A percentile compares a stretch with the other conserved stretches of the same genome.
phyloP scores from a whole-genome alignment of 2,329 filamentous ascomycete species.

The Venturia carpophila region DNA sequence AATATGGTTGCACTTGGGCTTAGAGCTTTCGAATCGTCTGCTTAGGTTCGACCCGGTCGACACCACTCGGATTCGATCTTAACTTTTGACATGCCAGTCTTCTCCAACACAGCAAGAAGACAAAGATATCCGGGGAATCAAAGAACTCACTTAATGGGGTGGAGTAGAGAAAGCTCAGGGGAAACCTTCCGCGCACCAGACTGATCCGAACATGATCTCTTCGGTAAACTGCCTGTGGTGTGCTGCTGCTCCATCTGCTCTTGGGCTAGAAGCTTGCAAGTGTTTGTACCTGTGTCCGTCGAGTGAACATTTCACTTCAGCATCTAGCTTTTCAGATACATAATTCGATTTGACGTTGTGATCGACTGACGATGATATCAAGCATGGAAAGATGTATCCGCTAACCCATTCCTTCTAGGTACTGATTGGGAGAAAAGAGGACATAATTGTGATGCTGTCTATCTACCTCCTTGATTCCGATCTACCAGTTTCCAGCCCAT shows the following conservation, averaged over 20 bases:
- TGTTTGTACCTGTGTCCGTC: not conserved
- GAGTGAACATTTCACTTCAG: too few species aligned
- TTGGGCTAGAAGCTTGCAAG: not conserved
- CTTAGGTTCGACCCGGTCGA: too few species aligned
- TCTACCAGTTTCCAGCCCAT: not conserved
- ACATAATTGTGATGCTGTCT: not conserved
- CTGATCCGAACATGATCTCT: too few species aligned
- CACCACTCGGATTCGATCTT: too few species aligned
- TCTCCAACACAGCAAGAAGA: not conserved
- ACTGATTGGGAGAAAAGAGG: not conserved
- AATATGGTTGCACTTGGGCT: too few species aligned
- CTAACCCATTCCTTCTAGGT: not conserved
- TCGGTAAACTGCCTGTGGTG: not conserved
- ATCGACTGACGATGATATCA: not conserved
- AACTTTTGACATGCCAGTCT: too few species aligned
- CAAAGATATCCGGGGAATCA: not conserved
- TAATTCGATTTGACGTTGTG: not conserved
- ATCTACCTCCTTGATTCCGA: not conserved
- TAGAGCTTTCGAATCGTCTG: too few species aligned
- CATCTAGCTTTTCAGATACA: not conserved
- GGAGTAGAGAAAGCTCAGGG: too few species aligned
- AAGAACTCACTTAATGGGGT: not conserved
- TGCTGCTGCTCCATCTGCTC: not conserved
- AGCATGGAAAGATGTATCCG: not conserved
- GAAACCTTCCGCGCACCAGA: not conserved